Evolutionary conservation across 2,329 filamentous ascomycete genomes (phyloP).

Genomic region (Ophiostoma piceae): DNA sequence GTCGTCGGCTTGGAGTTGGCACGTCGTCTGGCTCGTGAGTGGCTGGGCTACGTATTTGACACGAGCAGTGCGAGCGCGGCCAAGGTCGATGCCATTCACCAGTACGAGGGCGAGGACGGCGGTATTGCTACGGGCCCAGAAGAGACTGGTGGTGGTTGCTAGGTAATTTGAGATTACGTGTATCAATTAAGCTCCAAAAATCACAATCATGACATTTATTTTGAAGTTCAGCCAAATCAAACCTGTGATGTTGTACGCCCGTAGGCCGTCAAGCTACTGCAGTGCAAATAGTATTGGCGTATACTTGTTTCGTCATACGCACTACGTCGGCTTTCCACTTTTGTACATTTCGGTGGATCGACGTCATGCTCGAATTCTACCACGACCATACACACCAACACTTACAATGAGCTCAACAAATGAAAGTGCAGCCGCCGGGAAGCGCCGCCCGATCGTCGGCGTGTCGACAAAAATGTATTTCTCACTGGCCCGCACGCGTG

Average conservation of each 20-base stretch:
- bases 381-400: not conserved
- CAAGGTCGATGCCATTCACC: slow-evolving; percentile 42
- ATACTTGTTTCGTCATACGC: not conserved
- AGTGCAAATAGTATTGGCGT: not conserved
- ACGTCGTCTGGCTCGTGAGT: slow-evolving; percentile 70
- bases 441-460: slow-evolving; percentile 60
- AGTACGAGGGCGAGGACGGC: slow-evolving; percentile 33
- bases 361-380: not conserved
- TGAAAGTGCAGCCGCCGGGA: not conserved
- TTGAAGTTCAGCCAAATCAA: not conserved
- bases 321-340: not conserved
- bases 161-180: not conserved
- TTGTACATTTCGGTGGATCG: not conserved
- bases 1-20: slow-evolving; percentile 79
- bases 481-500: slow-evolving; percentile 55
- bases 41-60: slow-evolving; percentile 80
- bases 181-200: not conserved
- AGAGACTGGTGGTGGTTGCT: slow-evolving; percentile 21
- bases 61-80: slow-evolving; percentile 51
- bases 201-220: not conserved
- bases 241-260: not conserved
- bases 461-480: slow-evolving; percentile 81
- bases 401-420: not conserved
- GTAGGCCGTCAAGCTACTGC: not conserved
- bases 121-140: slow-evolving; percentile 27